A percentile compares a stretch with the other conserved stretches of the same genome.
These are phyloP conservation scores for Vachellia collinsii DNA, from an alignment of 306 rosid species.

Conservation along the genomic window DNA sequence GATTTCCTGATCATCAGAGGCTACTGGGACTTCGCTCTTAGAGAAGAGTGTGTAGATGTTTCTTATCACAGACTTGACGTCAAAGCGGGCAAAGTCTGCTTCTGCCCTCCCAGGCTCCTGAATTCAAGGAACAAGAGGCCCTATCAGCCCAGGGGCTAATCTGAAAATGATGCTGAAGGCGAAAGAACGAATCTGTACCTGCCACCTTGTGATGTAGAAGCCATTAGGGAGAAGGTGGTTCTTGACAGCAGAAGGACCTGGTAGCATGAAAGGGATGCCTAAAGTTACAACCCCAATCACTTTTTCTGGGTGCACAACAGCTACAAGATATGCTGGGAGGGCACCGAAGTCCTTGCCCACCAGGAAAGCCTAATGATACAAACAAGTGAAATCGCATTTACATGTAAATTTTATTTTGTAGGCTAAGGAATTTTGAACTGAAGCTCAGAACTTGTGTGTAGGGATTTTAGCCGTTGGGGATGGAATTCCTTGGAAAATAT, in stretches of 20 bases:
- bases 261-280: constrained; percentile 57
- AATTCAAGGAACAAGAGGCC: not conserved
- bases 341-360: constrained; percentile 68
- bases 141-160: not conserved
- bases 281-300: constrained; percentile 52
- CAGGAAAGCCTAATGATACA: constrained; percentile 48
- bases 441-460: not conserved
- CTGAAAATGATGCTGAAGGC: not conserved
- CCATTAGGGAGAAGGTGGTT: constrained; percentile 60
- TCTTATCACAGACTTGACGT: constrained; percentile 53
- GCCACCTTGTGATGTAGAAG: constrained; percentile 58
- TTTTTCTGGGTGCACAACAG: constrained; percentile 51
- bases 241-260: constrained; percentile 46
- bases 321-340: constrained; percentile 46
- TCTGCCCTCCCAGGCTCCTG: constrained; percentile 65
- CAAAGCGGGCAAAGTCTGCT: constrained; percentile 64
- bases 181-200: constrained; percentile 36
- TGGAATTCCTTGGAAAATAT: not conserved
- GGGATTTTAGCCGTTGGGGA: not conserved
- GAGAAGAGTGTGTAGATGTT: constrained; percentile 65
- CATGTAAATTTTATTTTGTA: not conserved
- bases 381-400: not conserved
- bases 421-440: not conserved
- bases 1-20: constrained; percentile 54
- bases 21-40: constrained; percentile 56